A percentile compares a stretch with the other conserved stretches of the same genome.
Conservation (phyloP, 208 protist genomes). For the Crithidia thermophila region DNA sequence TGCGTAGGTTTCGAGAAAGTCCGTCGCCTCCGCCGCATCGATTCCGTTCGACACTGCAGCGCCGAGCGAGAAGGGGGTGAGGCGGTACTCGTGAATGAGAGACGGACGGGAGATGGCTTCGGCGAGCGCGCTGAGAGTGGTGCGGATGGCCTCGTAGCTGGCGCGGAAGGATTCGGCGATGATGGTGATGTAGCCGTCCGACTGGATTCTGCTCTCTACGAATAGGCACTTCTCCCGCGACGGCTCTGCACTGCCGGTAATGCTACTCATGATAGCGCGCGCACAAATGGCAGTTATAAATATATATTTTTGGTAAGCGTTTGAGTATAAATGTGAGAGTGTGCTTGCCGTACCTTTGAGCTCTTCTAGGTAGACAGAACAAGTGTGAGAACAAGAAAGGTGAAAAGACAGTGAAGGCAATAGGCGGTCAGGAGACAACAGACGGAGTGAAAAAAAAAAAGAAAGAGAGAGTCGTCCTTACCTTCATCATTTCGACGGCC, state of each 20-base stretch:
- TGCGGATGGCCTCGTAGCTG: conserved; percentile 46
- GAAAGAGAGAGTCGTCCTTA: not conserved
- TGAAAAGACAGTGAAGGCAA: too few species aligned
- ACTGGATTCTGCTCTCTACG: conserved; percentile 48
- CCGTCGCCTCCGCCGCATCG: conserved; percentile 85
- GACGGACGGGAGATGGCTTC: conserved; percentile 95
- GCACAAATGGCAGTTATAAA: too few species aligned
- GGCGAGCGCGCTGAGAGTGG: conserved; percentile 79
- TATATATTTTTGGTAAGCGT: too few species aligned
- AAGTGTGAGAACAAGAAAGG: not conserved
- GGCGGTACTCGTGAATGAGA: conserved; percentile 97
- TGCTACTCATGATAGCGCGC: not conserved
- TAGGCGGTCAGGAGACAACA: too few species aligned
- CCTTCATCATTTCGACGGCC: too few species aligned
- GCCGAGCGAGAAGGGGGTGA: conserved; percentile 98
- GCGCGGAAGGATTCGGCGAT: conserved; percentile 77
- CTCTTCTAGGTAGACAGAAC: too few species aligned
- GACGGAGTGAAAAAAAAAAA: not conserved
- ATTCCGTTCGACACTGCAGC: conserved; percentile 96
- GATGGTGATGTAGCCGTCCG: conserved; percentile 59
- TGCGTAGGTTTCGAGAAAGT: conserved; percentile 76
- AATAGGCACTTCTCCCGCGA: conserved; percentile 60
- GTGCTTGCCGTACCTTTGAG: too few species aligned
- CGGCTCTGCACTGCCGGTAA: not conserved
- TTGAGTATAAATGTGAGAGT: too few species aligned